Base-by-base conservation (phyloP, 2,329 filamentous ascomycete species). In the Diaporthe longicolla region DNA sequence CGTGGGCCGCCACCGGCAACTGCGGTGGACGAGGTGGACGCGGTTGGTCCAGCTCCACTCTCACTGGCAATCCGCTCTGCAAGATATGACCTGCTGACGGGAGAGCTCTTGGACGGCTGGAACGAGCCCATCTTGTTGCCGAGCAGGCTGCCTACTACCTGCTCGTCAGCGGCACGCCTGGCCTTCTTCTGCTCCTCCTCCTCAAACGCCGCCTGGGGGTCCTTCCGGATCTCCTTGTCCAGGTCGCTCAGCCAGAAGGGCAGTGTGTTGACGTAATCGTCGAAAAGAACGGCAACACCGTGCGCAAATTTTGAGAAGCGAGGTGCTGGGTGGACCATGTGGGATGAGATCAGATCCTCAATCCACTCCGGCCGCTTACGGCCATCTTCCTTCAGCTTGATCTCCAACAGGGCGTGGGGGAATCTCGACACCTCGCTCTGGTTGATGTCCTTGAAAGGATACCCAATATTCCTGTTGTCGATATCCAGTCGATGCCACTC, bases 301-400 rank as follows among this genome's bases (percentile, higher is more conserved):
- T 99, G 96, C 3, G 97, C 93, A 79, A 98, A 99, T 83, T 99
- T 99, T 79, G 95, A 98, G 85, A 99, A 99, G 68, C 93, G 91
- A 1, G 95, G 94, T 0, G 94, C 92, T 59, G 95, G 92, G 81
- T 98, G 95, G 76, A 99, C 94, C 6, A 99, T 89, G 82, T 99
- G 96, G 7, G 95, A 98, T 70, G 90, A 89, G 91, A 97, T 98
- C 78, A 99, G 86, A 78, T 99, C 97, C 78, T 95, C 91, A 45
- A 98, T 88, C 97, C 97, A 99, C 76, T 92, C 90, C 6, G 93
- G 93, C 72, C 92, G 91, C 83, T 94, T 95, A 77, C 90, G 84
- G 69, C 85, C 86, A 75, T 90, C 89, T 74, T 93, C 91, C 79
- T 91, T 92, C 78, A 98, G 87, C 85, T 98, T 98, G 84, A 99